phyloP scores from a whole-genome alignment of 2,329 filamentous ascomycete species.

The Talaromyces pinophilus region DNA sequence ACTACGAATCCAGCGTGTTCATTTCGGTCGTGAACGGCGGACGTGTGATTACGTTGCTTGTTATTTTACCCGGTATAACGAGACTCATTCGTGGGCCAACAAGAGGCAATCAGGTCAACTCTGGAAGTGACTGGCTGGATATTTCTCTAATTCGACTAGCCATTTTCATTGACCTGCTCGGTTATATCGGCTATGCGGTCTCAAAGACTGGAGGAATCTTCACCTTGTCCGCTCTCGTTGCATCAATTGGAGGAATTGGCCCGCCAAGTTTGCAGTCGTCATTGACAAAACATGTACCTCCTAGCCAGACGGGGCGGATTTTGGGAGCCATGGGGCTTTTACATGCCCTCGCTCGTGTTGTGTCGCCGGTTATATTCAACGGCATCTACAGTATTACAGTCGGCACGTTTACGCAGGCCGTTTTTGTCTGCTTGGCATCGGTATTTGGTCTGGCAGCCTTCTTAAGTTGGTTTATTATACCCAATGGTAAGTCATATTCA shows the following conservation, averaged over 20 bases:
- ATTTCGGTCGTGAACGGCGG: slow-evolving; percentile 76
- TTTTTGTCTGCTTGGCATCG: slow-evolving; percentile 72
- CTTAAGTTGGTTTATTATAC: slow-evolving; percentile 69
- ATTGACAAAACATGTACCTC: slow-evolving; percentile 86
- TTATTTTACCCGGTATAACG: slow-evolving; percentile 74
- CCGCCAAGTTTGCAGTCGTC: slow-evolving; percentile 81
- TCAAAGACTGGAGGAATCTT: slow-evolving; percentile 65
- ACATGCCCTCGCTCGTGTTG: slow-evolving; percentile 76
- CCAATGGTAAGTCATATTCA: slow-evolving; percentile 65
- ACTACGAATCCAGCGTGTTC: slow-evolving; percentile 75
- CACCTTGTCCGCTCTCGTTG: slow-evolving; percentile 68
- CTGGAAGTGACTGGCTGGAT: slow-evolving; percentile 76
- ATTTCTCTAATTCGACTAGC: slow-evolving; percentile 73
- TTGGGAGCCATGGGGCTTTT: slow-evolving; percentile 84
- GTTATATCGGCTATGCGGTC: slow-evolving; percentile 73
- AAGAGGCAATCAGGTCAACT: slow-evolving; percentile 50
- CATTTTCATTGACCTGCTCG: slow-evolving; percentile 73
- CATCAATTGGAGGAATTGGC: slow-evolving; percentile 79
- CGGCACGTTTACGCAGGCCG: slow-evolving; percentile 72
- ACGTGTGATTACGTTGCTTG: slow-evolving; percentile 73
- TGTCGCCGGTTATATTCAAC: slow-evolving; percentile 82
- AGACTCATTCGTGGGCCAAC: slow-evolving; percentile 64
- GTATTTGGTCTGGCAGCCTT: slow-evolving; percentile 68
- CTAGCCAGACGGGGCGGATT: slow-evolving; percentile 79
- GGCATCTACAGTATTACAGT: slow-evolving; percentile 83